Conservation (phyloP, 2,329 filamentous ascomycete species). For the Chrysoporthe puriensis region DNA sequence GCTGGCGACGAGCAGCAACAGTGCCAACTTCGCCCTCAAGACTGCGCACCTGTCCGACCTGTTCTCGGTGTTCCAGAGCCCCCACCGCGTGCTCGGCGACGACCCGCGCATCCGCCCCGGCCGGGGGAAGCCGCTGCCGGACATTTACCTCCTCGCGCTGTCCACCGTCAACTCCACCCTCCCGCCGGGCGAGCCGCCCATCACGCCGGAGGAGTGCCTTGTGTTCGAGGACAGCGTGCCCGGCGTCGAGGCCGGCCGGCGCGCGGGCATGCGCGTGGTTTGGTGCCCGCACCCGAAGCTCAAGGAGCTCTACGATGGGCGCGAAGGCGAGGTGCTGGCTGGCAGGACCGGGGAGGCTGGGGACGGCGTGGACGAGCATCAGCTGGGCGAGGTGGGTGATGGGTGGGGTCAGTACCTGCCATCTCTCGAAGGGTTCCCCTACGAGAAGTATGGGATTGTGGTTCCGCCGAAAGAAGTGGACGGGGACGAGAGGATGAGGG, state of each 20-base stretch:
- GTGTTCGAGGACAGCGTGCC: slow-evolving; percentile 97
- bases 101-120: slow-evolving; percentile 77
- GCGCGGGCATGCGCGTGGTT: slow-evolving; percentile 91
- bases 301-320: slow-evolving; percentile 73
- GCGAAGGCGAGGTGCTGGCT: slow-evolving; percentile 81
- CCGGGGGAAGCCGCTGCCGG: slow-evolving; percentile 90
- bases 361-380: slow-evolving; percentile 53
- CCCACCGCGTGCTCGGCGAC: slow-evolving; percentile 83
- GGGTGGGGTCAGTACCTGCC: slow-evolving; percentile 63
- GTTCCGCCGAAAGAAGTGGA: slow-evolving; percentile 50
- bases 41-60: slow-evolving; percentile 63
- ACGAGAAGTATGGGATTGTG: slow-evolving; percentile 62
- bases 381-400: slow-evolving; percentile 61
- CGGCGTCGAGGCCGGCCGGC: slow-evolving; percentile 85
- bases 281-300: slow-evolving; percentile 89
- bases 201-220: slow-evolving; percentile 84
- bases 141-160: slow-evolving; percentile 90
- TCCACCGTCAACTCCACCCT: slow-evolving; percentile 81
- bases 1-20: slow-evolving; percentile 79
- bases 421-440: slow-evolving; percentile 59
- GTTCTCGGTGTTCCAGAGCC: slow-evolving; percentile 66
- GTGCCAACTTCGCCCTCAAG: slow-evolving; percentile 76
- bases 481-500: slow-evolving; percentile 47
- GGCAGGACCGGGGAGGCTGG: slow-evolving; percentile 74
- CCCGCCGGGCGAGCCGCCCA: slow-evolving; percentile 61